Evolutionary conservation across 768 basidiomycete genomes (phyloP), one percentile per base, ranked within the genome.

Genomic region (Tubosaeta brunneosetosa): DNA sequence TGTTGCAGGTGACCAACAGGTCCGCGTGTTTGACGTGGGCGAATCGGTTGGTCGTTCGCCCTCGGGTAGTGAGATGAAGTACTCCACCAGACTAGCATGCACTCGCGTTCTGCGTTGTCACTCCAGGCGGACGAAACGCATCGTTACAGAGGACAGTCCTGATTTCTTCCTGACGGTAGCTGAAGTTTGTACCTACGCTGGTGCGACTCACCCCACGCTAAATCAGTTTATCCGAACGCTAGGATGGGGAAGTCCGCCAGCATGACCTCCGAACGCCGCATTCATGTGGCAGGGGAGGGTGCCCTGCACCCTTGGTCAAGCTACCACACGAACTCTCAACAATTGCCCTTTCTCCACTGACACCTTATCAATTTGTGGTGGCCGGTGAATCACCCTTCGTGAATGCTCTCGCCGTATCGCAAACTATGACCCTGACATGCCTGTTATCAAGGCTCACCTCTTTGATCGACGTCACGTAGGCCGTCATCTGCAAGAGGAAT

Each of bases 181-280:
- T n/a, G 88, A 91, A 78, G 88, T 85, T 47, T 31, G 77, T 66
- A 44, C 14, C 16, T 25, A 29, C 49, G 27, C 31, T 27, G 14
- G n/a, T 43, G 12, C 17, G 17, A n/a, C n/a, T 22, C 12, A 25
- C 16, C 33, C 16, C 14, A 10, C 29, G 60, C 66, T 44, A 54
- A 66, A 11, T 55, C 56, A 49, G 52, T 50, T 68, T 31, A 29
- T 29, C 9, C 29, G 57, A 54, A 67, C 31, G 38, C 55, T 62
- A 92, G 86, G 92, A 95, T 69, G 91, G 90, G 4, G 79, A 85
- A 27, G 91, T 94, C 10, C 80, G 92, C 25, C 91, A 94, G 63
- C 92, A 94, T 65, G 92, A 95, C 64, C 69, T 94, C 41, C 76
- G 92, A 47, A 77, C 78, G 10, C 69, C 81, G 8, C 82, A 94